Conservation (phyloP, 805 yeast species). For the Metschnikowia vanudenii region DNA sequence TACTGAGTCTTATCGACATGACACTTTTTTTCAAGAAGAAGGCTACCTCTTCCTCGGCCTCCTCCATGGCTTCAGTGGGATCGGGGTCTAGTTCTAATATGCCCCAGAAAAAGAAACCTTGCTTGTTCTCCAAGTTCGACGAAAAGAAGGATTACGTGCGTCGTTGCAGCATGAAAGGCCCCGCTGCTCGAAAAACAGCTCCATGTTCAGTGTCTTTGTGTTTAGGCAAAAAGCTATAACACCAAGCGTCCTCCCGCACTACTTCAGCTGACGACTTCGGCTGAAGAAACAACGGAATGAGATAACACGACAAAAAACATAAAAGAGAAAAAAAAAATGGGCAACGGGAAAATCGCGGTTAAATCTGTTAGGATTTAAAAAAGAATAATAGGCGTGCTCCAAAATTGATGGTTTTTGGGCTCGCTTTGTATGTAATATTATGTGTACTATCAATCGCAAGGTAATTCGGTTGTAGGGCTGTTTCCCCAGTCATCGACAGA, state of each 20-base stretch:
- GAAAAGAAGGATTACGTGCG: slow-evolving; percentile 46
- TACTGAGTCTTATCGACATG: slow-evolving; percentile 1
- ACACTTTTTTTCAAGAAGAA: slow-evolving; percentile 25
- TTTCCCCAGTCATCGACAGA: not conserved
- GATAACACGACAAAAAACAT: not conserved
- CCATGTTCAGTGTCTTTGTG: slow-evolving; percentile 38
- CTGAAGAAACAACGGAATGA: not conserved
- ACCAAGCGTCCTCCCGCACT: not conserved
- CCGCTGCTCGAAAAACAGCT: slow-evolving; percentile 20
- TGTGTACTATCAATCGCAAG: slow-evolving; percentile 4
- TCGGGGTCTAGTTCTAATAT: slow-evolving; percentile 6
- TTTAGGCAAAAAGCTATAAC: slow-evolving; percentile 33
- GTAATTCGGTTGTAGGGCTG: not conserved
- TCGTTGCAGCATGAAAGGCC: slow-evolving; percentile 35
- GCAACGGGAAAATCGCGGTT: not conserved
- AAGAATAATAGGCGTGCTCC: not conserved
- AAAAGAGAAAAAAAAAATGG: slow-evolving; percentile 1
- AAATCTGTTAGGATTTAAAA: not conserved
- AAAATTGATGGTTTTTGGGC: not conserved
- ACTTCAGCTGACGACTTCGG: too few species aligned
- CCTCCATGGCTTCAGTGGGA: slow-evolving; percentile 17
- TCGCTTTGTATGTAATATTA: slow-evolving; percentile 6
- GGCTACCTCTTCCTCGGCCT: slow-evolving; percentile 25
- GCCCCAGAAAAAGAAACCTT: slow-evolving; percentile 16
- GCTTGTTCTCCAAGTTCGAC: slow-evolving; percentile 38